phyloP scores from a whole-genome alignment of 805 yeast species.

The Candida railenensis region DNA sequence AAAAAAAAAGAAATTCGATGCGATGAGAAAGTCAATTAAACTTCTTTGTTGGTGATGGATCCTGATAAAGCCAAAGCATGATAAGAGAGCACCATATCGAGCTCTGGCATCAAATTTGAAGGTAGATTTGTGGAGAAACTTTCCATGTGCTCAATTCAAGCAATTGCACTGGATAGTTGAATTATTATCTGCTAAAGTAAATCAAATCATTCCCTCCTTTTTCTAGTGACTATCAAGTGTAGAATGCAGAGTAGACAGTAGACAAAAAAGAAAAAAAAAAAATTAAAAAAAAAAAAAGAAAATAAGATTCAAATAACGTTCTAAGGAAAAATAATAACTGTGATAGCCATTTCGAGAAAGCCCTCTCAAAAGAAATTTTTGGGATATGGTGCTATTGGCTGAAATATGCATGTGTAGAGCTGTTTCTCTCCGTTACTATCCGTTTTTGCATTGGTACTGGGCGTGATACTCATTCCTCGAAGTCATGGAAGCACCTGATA shows the following conservation, averaged over 20 bases:
- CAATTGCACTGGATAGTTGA: neutral
- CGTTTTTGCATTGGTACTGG: too few species aligned
- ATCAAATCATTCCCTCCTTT: too few species aligned
- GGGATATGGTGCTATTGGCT: too few species aligned
- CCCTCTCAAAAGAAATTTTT: neutral
- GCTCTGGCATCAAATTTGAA: neutral
- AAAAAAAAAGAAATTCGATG: neutral
- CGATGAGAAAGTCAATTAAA: neutral
- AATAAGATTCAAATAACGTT: neutral
- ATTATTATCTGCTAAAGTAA: too few species aligned
- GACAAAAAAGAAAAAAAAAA: constrained; percentile 7
- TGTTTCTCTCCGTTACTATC: too few species aligned
- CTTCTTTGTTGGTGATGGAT: neutral
- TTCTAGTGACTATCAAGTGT: too few species aligned
- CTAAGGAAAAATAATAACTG: too few species aligned
- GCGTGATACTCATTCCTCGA: too few species aligned
- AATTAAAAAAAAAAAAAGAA: neutral
- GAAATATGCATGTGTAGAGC: too few species aligned
- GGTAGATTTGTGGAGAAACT: neutral
- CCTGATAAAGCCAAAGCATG: neutral
- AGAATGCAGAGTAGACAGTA: too few species aligned
- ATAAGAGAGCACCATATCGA: neutral
- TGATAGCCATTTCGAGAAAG: too few species aligned
- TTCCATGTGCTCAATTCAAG: neutral
- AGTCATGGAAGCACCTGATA: neutral